These are phyloP conservation scores for Colletotrichum lentis DNA, from an alignment of 2,329 filamentous ascomycete species.

Conservation along the genomic window DNA sequence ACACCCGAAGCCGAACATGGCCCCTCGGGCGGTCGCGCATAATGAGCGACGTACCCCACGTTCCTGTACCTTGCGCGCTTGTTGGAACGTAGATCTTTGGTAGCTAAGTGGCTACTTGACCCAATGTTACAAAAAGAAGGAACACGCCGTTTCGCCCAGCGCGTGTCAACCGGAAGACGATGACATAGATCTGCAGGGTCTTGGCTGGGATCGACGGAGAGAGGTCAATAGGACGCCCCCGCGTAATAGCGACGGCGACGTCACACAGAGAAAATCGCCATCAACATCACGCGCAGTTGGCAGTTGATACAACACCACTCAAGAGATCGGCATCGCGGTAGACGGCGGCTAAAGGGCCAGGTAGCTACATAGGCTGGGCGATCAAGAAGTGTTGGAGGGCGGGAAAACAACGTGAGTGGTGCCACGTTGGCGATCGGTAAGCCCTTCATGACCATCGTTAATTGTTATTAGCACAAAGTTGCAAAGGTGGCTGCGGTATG, in stretches of 20 bases:
- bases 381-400: conserved; percentile 27
- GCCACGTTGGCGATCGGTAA: conserved; percentile 34
- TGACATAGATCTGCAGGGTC: not conserved
- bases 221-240: not conserved
- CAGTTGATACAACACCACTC: conserved; percentile 14
- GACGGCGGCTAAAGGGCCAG: conserved; percentile 25
- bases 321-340: conserved; percentile 6
- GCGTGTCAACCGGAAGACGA: not conserved
- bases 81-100: not conserved
- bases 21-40: not conserved
- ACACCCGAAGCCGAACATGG: not conserved
- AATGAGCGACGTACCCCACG: not conserved
- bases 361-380: not conserved
- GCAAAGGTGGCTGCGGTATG: conserved; percentile 4
- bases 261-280: not conserved
- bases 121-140: no score
- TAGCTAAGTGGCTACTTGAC: not conserved
- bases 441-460: not conserved
- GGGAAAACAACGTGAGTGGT: conserved; percentile 23
- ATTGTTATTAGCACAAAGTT: not conserved
- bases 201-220: not conserved
- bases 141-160: not conserved
- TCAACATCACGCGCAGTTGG: not conserved
- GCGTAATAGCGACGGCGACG: not conserved
- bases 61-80: conserved; percentile 9